Evolutionary conservation across 495 filamentous ascomycete species (phyloP).

Genomic region (Stereocaulon alpinum): DNA sequence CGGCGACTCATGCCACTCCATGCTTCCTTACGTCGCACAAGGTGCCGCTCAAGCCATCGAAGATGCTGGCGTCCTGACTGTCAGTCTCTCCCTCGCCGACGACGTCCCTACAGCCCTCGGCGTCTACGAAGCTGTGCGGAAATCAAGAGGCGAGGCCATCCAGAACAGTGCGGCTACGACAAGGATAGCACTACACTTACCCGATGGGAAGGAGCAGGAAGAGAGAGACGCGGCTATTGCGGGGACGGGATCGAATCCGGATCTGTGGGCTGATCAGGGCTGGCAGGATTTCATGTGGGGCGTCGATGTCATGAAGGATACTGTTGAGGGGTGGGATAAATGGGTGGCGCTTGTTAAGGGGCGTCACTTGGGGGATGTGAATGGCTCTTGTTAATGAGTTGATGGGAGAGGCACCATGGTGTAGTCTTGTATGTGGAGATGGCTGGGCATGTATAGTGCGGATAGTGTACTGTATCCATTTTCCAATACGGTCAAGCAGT

Average conservation of each 20-base stretch:
- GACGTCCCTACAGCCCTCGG: conserved; percentile 46
- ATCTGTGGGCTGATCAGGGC: conserved; percentile 75
- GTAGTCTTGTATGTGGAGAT: too few species aligned
- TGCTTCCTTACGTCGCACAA: neutral
- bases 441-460: too few species aligned
- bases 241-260: conserved; percentile 51
- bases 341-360: conserved; percentile 48
- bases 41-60: conserved; percentile 56
- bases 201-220: conserved; percentile 64
- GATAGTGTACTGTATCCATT: too few species aligned
- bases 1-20: neutral
- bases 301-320: conserved; percentile 52
- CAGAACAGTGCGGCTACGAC: conserved; percentile 61
- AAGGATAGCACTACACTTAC: conserved; percentile 60
- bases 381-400: neutral
- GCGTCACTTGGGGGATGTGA: neutral
- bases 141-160: conserved; percentile 56
- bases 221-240: conserved; percentile 64
- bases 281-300: conserved; percentile 71
- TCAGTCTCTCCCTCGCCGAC: conserved; percentile 49
- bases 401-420: too few species aligned
- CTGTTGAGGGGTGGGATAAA: conserved; percentile 32
- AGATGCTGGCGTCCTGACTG: conserved; percentile 63
- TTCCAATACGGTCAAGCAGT: too few species aligned
- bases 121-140: conserved; percentile 64